Evolutionary conservation across 257 asterid genomes (phyloP), one percentile per base, ranked within the genome.

Genomic region (Gynochthodes officinalis): DNA sequence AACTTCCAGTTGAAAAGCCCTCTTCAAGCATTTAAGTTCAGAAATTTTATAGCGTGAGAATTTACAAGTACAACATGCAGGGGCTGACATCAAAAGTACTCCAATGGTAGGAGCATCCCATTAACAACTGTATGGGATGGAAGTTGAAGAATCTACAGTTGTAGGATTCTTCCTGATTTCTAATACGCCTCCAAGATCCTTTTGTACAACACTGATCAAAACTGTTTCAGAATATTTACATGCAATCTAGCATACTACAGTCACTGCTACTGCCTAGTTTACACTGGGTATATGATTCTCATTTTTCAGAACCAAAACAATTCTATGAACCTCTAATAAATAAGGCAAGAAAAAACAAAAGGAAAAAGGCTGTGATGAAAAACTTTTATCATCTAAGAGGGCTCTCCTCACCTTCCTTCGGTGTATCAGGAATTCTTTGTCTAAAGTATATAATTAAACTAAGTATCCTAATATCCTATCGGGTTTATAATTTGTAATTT

Each of bases 401-500:
- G 23, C 67, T 69, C 58, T 66, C 86, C 48, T 62, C 77, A 4
- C 71, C 72, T 74, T 77, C 84, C 57, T 54, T 40, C 6, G 72
- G 73, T 11, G 44, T 53, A 50, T 35, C 75, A 0, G 61, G 15
- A 18, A 53, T 2, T 84, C 86, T n/a, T 68, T 70, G 70, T 79
- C 89, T 27, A 69, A 50, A 0, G 77, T 63, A 49, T 81, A 88
- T 11, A n/a, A n/a, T n/a, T n/a, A n/a, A n/a, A n/a, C n/a, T n/a
- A n/a, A n/a, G n/a, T n/a, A n/a, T n/a, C n/a, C n/a, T n/a, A n/a
- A n/a, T n/a, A n/a, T n/a, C n/a, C n/a, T n/a, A n/a, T n/a, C n/a
- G n/a, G n/a, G n/a, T n/a, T n/a, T n/a, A n/a, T n/a, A n/a, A n/a
- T n/a, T n/a, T n/a, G n/a, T n/a, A n/a, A n/a, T n/a, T n/a, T n/a